Base-by-base conservation (phyloP, 1,139 yeast genomes). In the Magnusiomyces suaveolens region DNA sequence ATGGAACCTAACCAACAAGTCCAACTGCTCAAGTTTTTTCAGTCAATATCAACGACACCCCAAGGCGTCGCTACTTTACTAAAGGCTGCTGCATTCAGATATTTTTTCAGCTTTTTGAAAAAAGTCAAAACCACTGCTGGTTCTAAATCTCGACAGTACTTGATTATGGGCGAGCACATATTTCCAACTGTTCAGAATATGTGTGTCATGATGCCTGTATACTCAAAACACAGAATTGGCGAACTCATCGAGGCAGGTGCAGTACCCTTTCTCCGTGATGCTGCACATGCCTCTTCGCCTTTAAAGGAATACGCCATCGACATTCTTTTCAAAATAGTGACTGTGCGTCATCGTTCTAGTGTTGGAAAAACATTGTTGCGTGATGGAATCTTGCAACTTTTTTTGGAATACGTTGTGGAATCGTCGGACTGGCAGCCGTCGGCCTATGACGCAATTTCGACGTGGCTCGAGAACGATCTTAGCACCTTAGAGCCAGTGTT, bases 211-310 rank as follows among this genome's bases (percentile, higher is more conserved):
- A 4, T 47, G 6, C 29, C 50, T 2, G 10, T 18, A 14, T 32
- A 16, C 14, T 23, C 32, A n/a, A 21, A 47, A 36, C 33, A 44
- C 33, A n/a, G 24, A 10, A 23, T 43, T 20, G n/a, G 12, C 2
- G 43, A 47, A 47, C 39, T 47, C 38, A 46, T 46, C n/a, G 36
- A 26, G 2, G 23, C 38, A 2, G 50, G 50, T 18, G 43, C 43
- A 12, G 41, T 36, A 1, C 50, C 50, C 6, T 36, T 18, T 33
- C 32, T 47, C 20, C 43, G 25, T 10, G 43, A 33, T 12, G 43
- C 43, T 12, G 50, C 50, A 18, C n/a, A 23, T 12, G 18, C 43
- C 2, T 21, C 50, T 33, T 25, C 50, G 1, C 26, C 50, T 23
- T 44, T 26, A 16, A 44, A 24, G 25, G 47, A 25, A 3, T 25